A percentile compares a stretch with the other conserved stretches of the same genome.
These are phyloP conservation scores for Penicillium manginii DNA, from an alignment of 495 filamentous ascomycete species.

Conservation along the genomic window DNA sequence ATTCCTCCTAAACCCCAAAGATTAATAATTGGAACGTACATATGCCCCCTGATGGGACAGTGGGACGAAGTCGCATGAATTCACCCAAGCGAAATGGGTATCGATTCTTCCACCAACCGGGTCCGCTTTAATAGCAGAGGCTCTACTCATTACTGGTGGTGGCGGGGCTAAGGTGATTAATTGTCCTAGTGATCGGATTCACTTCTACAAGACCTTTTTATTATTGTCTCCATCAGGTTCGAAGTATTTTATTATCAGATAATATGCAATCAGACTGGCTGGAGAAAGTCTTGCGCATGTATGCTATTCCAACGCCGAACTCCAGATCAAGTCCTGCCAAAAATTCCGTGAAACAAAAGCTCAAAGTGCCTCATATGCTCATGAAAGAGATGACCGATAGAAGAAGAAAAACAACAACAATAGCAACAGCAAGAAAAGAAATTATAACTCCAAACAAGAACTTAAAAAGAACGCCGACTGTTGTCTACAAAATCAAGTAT, in stretches of 20 bases:
- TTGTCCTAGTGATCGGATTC: too few species aligned
- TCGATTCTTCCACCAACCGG: too few species aligned
- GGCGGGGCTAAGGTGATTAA: too few species aligned
- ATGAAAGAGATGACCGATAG: not conserved
- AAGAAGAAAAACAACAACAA: too few species aligned
- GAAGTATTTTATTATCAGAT: not conserved
- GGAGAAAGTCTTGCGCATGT: not conserved
- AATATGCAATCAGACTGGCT: not conserved
- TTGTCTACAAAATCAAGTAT: slow-evolving; percentile 3
- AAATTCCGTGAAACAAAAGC: not conserved
- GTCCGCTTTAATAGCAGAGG: too few species aligned
- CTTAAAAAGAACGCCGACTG: not conserved
- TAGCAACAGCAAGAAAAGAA: not conserved
- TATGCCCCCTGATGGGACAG: too few species aligned
- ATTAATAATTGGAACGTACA: too few species aligned
- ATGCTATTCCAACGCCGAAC: not conserved
- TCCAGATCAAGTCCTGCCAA: not conserved
- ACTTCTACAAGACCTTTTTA: not conserved
- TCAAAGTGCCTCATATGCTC: not conserved
- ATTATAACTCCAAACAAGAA: too few species aligned
- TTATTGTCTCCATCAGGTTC: not conserved
- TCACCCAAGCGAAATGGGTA: too few species aligned
- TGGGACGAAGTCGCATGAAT: too few species aligned
- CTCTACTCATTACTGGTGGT: too few species aligned
- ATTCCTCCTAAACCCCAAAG: too few species aligned